phyloP scores from a whole-genome alignment of 2,329 filamentous ascomycete species.

The Colletotrichum sojae region DNA sequence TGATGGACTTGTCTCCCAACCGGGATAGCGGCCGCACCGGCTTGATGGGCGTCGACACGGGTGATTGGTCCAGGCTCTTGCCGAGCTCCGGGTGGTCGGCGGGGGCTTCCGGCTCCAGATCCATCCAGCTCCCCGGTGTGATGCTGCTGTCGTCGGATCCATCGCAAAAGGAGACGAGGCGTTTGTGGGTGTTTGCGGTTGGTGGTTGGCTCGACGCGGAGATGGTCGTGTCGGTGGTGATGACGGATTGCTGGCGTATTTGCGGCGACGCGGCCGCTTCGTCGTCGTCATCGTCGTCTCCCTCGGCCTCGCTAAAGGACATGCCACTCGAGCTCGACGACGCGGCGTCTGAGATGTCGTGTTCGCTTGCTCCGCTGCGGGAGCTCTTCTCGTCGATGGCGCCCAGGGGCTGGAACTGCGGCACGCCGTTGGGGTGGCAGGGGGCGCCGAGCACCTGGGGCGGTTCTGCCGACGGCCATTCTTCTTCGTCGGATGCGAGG shows the following conservation, averaged over 20 bases:
- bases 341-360: constrained; percentile 44
- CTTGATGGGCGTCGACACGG: constrained; percentile 35
- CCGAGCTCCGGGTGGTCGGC: constrained; percentile 33
- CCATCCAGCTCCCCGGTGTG: constrained; percentile 41
- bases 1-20: constrained; percentile 34
- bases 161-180: constrained; percentile 27
- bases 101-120: constrained; percentile 41
- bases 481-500: constrained; percentile 48
- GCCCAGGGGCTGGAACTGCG: constrained; percentile 36
- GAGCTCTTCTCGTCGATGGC: constrained; percentile 41
- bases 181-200: constrained; percentile 42
- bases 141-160: constrained; percentile 24
- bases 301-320: constrained; percentile 53
- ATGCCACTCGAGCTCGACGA: constrained; percentile 51
- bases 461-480: constrained; percentile 35
- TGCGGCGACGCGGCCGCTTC: constrained; percentile 33
- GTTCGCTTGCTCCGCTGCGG: constrained; percentile 34
- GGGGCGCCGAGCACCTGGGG: constrained; percentile 26
- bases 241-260: constrained; percentile 52
- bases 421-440: constrained; percentile 30
- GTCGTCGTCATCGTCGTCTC: constrained; percentile 43
- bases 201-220: constrained; percentile 50
- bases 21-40: constrained; percentile 37
- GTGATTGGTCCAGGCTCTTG: constrained; percentile 35
- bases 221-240: constrained; percentile 58